Percentiles rank a stretch among this genome's conserved stretches.
These are phyloP conservation scores for Teunomyces aglyptinius DNA, from an alignment of 805 yeast genomes.

Conservation along the genomic window DNA sequence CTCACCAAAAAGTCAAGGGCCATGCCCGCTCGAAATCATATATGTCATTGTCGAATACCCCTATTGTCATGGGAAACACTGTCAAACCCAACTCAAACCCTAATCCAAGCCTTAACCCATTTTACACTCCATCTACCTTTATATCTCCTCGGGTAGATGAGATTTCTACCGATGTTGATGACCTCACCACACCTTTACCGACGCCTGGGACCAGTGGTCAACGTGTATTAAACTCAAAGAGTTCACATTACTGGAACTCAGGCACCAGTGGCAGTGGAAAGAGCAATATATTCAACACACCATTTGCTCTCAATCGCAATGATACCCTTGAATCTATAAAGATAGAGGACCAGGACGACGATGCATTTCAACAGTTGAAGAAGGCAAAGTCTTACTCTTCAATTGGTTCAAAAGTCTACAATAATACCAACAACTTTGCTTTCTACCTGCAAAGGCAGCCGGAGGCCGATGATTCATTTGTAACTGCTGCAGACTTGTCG, in stretches of 20 bases:
- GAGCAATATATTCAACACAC: constrained; percentile 6
- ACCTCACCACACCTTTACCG: constrained; percentile 20
- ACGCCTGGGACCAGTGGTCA: constrained; percentile 15
- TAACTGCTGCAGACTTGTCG: constrained; percentile 27
- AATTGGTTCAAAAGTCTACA: constrained; percentile 5
- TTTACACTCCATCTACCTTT: constrained; percentile 46
- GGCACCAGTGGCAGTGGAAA: constrained; percentile 1
- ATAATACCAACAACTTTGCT: constrained; percentile 4
- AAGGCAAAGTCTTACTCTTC: constrained; percentile 34
- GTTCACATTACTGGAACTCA: not conserved
- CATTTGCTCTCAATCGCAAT: constrained; percentile 18
- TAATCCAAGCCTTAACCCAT: constrained; percentile 35
- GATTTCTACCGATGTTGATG: constrained; percentile 19
- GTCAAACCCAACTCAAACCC: constrained; percentile 7
- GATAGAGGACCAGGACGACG: constrained; percentile 41
- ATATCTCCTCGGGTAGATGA: constrained; percentile 40
- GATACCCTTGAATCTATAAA: constrained; percentile 32
- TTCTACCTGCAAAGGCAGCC: constrained; percentile 1
- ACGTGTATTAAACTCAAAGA: not conserved
- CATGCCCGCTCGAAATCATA: constrained; percentile 44
- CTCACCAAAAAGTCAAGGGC: constrained; percentile 27
- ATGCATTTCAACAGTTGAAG: constrained; percentile 40
- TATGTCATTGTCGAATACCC: constrained; percentile 25
- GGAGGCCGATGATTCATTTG: constrained; percentile 13
- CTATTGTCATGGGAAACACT: constrained; percentile 8